These are phyloP conservation scores for Rhizopogon rudus DNA, from an alignment of 768 basidiomycete genomes.

Conservation along the genomic window DNA sequence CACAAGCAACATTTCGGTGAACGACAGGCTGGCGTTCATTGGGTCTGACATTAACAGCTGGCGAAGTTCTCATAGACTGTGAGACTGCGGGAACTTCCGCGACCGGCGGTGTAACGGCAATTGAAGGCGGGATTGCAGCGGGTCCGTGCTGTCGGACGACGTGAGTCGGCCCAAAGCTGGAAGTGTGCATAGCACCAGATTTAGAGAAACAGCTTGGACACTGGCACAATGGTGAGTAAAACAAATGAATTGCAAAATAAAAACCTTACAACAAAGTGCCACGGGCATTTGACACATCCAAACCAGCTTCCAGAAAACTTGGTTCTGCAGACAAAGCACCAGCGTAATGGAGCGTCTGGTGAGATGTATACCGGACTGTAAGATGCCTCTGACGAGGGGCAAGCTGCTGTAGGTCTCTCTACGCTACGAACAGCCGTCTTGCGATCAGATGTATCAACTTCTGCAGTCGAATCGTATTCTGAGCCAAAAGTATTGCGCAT, in stretches of 20 bases:
- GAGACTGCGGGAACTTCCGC: neutral
- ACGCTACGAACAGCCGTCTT: neutral
- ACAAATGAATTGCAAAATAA: neutral
- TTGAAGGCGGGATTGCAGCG: neutral
- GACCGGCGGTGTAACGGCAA: neutral
- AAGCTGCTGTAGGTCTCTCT: neutral
- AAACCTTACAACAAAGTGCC: conserved; percentile 25
- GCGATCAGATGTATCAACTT: neutral
- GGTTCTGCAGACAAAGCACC: conserved; percentile 28
- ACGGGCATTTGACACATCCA: conserved; percentile 26
- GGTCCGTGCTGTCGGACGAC: conserved; percentile 17
- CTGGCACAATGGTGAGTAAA: conserved; percentile 12
- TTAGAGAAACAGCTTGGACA: conserved; percentile 24
- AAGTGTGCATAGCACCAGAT: conserved; percentile 21
- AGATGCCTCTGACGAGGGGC: neutral
- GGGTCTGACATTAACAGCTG: neutral
- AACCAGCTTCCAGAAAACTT: conserved; percentile 22
- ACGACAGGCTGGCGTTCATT: conserved; percentile 17
- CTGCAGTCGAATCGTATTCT: conserved; percentile 5
- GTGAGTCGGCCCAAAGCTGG: conserved; percentile 28
- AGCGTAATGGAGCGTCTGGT: conserved; percentile 5
- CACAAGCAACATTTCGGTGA: conserved; percentile 61
- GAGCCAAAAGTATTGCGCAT: conserved; percentile 34
- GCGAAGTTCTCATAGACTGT: neutral
- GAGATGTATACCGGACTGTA: neutral